Base-by-base conservation (phyloP, 257 asterid species). In the Solanum piurae region DNA sequence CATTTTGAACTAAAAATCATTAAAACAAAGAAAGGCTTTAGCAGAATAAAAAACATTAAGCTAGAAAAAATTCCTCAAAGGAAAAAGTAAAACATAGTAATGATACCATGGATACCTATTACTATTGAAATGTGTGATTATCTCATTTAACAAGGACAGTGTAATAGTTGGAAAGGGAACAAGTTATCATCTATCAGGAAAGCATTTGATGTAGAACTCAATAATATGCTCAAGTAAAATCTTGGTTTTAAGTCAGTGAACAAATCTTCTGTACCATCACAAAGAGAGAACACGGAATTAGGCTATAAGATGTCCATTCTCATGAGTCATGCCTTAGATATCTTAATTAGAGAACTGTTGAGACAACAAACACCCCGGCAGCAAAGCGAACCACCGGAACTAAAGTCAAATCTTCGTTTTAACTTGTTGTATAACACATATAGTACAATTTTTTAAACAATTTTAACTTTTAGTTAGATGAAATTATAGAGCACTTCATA, bases 1-100 rank as follows among this genome's bases (percentile, higher is more conserved):
- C 83, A 86, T 66, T 69, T 90, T 79, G 87, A 86, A 91, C 89
- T 83, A 89, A 87, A 89, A 88, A 73, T 23, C 33, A 79, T 44
- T 62, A 73, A 34, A 87, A 71, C 3, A 71, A 75, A 18, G 44
- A 49, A 18, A 82, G 29, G 85, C 44, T 8, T 33, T 69, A 73
- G 49, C 46, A 12, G 68, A 36, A 66, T 77, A 83, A 25, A 25
- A 82, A 85, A 25, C 29, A 68, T 38, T 38, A 68, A 71, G 79
- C 87, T 84, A 8, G 40, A 84, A 25, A 23, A 66, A 64, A 84
- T 37, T 16, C 10, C 87, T 84, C 36, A 84, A 66, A 44, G 37
- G 37, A 23, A 49, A 80, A 49, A 20, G 52, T 27, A 49, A 46
- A 82, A 46, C 42, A 27, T 49, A 20, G 42, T 31, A 6, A 46